Evolutionary conservation across 1,284 basidiomycete species (phyloP), one percentile per base, ranked within the genome.

Genomic region (Trichosporon coremiiforme): DNA sequence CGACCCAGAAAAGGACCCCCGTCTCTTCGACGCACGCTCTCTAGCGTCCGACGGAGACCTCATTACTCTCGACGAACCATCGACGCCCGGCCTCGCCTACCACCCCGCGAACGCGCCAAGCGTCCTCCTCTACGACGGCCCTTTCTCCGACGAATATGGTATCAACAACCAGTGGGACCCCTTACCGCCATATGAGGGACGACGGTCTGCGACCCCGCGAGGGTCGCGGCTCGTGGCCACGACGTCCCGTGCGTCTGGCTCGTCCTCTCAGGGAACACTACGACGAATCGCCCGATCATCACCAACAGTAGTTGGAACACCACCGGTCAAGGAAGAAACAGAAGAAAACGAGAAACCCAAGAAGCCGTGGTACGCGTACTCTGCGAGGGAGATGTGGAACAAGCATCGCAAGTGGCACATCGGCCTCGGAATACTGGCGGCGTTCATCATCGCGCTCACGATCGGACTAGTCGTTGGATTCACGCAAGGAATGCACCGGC

Each of bases 1-100:
- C 57, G 83, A 84, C 75, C 74, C 80, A 2, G 83, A 84, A 70
- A 84, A 84, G 73, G 82, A 82, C 67, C 79, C 81, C 15, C 73
- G 77, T 65, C 68, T 80, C 53, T 82, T 80, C 71, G 62, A 69
- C 63, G 69, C 76, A 22, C 66, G 70, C n/a, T 69, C 69, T 53
- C 35, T 50, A 3, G 55, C 66, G 50, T 64, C 67, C 45, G 67
- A 66, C 38, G 65, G 57, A 4, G 67, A 68, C 50, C 63, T 67
- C 50, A 50, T 66, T 50, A 53, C 47, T 4, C 45, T 70, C 53
- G 67, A 70, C 50, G 74, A 68, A 7, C 67, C 74, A 5, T 15
- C 65, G 4, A 36, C 67, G 12, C 70, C 74, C 6, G 65, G 72
- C 35, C 66, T 68, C 38, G 73, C 74, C 25, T 73, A 70, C 64